Evolutionary conservation across 495 filamentous ascomycete species (phyloP).

Genomic region (Rusavskia elegans): DNA sequence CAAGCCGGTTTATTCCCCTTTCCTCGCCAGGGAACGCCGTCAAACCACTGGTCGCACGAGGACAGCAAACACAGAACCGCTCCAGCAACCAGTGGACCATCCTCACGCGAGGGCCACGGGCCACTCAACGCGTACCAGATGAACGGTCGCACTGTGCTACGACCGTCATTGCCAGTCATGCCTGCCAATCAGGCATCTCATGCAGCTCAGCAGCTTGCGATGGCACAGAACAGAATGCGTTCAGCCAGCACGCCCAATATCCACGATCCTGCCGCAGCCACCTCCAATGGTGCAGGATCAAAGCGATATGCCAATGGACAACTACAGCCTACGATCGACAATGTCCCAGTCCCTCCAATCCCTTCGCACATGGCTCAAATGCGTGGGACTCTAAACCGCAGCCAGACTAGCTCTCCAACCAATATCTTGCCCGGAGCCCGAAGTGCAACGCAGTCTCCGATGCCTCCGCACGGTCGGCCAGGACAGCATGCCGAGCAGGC

Average conservation of each 20-base stretch:
- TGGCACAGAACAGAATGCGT: constrained; percentile 38
- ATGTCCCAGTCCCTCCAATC: constrained; percentile 47
- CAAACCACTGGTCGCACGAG: constrained; percentile 43
- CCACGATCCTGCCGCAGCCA: constrained; percentile 27
- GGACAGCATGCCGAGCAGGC: not conserved
- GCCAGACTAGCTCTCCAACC: constrained; percentile 50
- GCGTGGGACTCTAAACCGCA: constrained; percentile 46
- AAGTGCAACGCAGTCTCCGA: constrained; percentile 24
- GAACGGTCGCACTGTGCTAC: constrained; percentile 51
- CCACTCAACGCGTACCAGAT: constrained; percentile 40
- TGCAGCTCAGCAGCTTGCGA: constrained; percentile 25
- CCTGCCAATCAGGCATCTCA: constrained; percentile 35
- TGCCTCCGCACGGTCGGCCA: constrained; percentile 13
- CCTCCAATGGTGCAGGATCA: constrained; percentile 14
- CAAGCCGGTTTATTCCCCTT: constrained; percentile 53
- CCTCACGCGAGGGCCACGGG: constrained; percentile 60
- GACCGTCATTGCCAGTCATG: constrained; percentile 74
- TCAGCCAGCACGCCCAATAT: constrained; percentile 59
- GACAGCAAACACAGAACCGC: constrained; percentile 72
- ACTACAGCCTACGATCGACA: constrained; percentile 48
- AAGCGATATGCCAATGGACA: constrained; percentile 39
- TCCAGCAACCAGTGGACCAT: constrained; percentile 62
- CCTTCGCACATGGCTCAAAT: constrained; percentile 44
- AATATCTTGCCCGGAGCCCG: constrained; percentile 32
- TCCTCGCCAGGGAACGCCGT: constrained; percentile 52